Percentiles rank a stretch among this genome's conserved stretches.
Evolutionary conservation across 441 rosid species (phyloP).

Genomic region (Euphorbia schlechtendalii): DNA sequence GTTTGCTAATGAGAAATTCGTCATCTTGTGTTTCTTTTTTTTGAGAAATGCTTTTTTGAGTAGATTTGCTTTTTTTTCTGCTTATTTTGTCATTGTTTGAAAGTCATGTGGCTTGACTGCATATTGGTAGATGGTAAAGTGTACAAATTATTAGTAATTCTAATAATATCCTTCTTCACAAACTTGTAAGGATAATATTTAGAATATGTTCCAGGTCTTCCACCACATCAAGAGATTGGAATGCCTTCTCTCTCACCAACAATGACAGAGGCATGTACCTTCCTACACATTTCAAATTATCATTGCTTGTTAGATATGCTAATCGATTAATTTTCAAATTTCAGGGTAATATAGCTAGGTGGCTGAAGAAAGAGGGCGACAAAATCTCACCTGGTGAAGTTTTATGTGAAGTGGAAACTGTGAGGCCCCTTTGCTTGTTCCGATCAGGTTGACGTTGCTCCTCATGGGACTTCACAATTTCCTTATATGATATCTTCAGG

Average conservation of each 20-base stretch:
- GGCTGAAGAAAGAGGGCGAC: constrained; percentile 99
- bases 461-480: constrained; percentile 13
- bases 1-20: not conserved
- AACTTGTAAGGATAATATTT: constrained; percentile 14
- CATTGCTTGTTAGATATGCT: constrained; percentile 15
- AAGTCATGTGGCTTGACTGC: not conserved
- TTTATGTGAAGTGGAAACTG: constrained; percentile 98
- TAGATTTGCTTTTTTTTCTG: not conserved
- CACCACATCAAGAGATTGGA: constrained; percentile 93
- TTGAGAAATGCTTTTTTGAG: not conserved
- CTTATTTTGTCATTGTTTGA: not conserved
- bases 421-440: constrained; percentile 28
- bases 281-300: constrained; percentile 12
- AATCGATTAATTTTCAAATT: constrained; percentile 20
- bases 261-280: constrained; percentile 74
- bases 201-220: constrained; percentile 59
- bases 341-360: constrained; percentile 92
- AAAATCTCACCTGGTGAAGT: constrained; percentile 90
- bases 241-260: constrained; percentile 99
- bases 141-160: not conserved
- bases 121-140: not conserved
- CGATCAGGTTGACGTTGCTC: not conserved
- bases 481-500: constrained; percentile 33
- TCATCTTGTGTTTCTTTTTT: not conserved
- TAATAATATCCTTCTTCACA: constrained; percentile 9